Conservation (phyloP, 2,329 filamentous ascomycete species). For the Coniochaeta sp. region DNA sequence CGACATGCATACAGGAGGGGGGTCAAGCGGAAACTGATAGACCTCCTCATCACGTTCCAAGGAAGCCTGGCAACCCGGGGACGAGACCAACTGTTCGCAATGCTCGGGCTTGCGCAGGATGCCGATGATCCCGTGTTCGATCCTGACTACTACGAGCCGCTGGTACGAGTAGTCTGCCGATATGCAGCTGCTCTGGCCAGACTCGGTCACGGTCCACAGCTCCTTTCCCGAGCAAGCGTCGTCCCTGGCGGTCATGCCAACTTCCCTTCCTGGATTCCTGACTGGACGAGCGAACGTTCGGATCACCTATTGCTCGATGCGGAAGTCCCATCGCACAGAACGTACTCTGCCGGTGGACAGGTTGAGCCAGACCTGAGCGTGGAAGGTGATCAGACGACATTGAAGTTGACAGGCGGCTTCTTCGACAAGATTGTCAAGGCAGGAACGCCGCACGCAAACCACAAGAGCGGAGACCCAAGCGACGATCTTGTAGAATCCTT, state of each 20-base stretch:
- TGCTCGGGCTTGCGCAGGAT: background rate
- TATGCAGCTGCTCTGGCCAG: background rate
- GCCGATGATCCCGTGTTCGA: background rate
- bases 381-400: background rate
- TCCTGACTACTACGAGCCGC: background rate
- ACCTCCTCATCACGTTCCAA: background rate
- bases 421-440: background rate
- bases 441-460: background rate
- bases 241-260: background rate
- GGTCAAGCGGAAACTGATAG: background rate
- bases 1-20: too few species aligned
- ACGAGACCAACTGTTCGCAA: background rate
- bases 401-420: background rate
- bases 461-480: background rate
- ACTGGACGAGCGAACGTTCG: background rate
- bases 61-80: background rate
- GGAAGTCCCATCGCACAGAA: background rate
- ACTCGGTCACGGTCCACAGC: background rate
- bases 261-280: background rate
- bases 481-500: background rate
- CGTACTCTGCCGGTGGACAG: background rate
- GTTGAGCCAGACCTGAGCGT: background rate
- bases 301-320: background rate
- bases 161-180: background rate
- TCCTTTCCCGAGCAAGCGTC: background rate